Evolutionary conservation across 139 green algal genomes (phyloP).

Genomic region (Tetraselmis chui): DNA sequence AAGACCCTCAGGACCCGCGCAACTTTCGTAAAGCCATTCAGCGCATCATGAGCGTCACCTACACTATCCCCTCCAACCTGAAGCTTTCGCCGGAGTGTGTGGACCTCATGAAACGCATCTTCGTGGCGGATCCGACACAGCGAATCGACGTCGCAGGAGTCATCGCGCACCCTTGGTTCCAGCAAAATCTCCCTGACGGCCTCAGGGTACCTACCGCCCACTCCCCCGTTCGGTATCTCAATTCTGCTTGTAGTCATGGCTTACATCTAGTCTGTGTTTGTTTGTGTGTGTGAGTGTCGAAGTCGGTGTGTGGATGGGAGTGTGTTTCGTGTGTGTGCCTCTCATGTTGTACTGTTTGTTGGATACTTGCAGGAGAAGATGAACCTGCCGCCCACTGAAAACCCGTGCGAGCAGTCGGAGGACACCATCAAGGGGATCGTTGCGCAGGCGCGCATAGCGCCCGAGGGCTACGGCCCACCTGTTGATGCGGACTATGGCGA

Average conservation of each 20-base stretch:
- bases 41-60: constrained; percentile 87
- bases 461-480: neutral
- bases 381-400: neutral
- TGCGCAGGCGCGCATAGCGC: neutral
- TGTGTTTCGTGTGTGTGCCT: no score
- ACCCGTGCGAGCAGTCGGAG: neutral
- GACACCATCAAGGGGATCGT: neutral
- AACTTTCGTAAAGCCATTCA: constrained; percentile 38
- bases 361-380: neutral
- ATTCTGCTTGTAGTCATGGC: neutral
- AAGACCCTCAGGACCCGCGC: constrained; percentile 15
- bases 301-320: neutral
- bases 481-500: neutral
- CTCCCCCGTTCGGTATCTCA: no score
- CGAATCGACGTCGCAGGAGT: constrained; percentile 81
- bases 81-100: constrained; percentile 71
- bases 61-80: constrained; percentile 67
- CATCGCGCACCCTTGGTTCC: constrained; percentile 87
- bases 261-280: no score
- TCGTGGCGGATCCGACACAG: constrained; percentile 67
- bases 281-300: neutral
- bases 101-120: constrained; percentile 81
- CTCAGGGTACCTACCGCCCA: no score
- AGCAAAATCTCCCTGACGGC: constrained; percentile 81
- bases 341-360: no score